Evolutionary conservation across 2,329 filamentous ascomycete genomes (phyloP), one percentile per base, ranked within the genome.

Genomic region (Tothia fuscella): DNA sequence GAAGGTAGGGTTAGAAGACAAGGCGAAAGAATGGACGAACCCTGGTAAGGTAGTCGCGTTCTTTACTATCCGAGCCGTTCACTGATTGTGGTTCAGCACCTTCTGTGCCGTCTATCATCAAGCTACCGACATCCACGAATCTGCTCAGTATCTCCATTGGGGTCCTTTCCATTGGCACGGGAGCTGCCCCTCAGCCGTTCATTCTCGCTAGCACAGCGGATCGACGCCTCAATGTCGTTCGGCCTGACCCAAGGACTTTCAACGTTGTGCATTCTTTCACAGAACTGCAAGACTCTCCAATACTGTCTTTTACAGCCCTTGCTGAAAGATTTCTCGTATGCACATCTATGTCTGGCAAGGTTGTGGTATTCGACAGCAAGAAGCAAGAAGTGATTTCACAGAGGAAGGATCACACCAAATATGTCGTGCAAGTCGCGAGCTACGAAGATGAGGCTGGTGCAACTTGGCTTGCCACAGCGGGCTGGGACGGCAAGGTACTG

Each of bases 301-400:
- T 77, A 24, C 56, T 79, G 9, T 75, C 72, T 16, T 62, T 66
- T 39, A 53, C 59, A 21, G 57, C 63, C 5, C 47, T 74, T 5
- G 49, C 57, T 5, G 48, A 60, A n/a, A 59, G 60, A 3, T 65
- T 66, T 48, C 48, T 74, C 12, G 52, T 77, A n/a, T 61, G 68
- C 38, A 66, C 68, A 14, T 72, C 67, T 33, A 78, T 78, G 74
- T 76, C 74, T 7, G 75, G 75, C 4, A 67, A 70, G 41, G 50
- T 78, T 4, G 51, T 67, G 22, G 55, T 77, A 2, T 69, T 68
- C 46, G 55, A 67, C 45, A 56, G 59, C 12, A 41, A 42, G n/a
- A 47, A 49, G 20, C 59, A 62, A 13, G 50, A 56, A 19, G 49
- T 67, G 2, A 44, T 73, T 13, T 65, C 68, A 21, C 61, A 61